Percentiles rank a stretch among this genome's conserved stretches.
Evolutionary conservation across 768 basidiomycete genomes (phyloP).

Genomic region (Flagelloscypha sp.): DNA sequence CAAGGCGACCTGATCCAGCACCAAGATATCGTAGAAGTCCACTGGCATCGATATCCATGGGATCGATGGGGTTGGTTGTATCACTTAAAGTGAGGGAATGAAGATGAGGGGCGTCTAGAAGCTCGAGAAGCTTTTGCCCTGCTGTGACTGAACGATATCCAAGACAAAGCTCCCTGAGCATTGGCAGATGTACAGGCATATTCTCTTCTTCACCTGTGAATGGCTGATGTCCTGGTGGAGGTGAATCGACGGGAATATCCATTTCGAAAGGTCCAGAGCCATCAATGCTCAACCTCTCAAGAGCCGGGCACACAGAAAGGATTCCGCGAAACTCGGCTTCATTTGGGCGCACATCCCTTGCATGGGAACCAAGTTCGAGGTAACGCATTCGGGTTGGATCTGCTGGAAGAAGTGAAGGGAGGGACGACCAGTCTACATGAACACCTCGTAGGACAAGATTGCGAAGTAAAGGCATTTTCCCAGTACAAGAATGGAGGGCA

Average conservation of each 20-base stretch:
- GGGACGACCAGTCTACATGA: conserved; percentile 44
- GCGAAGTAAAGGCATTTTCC: conserved; percentile 39
- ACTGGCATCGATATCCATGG: conserved; percentile 31
- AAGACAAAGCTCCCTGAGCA: conserved; percentile 30
- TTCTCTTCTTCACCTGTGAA: conserved; percentile 15
- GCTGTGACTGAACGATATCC: conserved; percentile 36
- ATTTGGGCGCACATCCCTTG: conserved; percentile 45
- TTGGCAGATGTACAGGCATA: conserved; percentile 26
- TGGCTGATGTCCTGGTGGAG: background rate
- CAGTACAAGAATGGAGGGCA: no score
- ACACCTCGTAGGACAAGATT: conserved; percentile 47
- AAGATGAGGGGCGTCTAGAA: conserved; percentile 33
- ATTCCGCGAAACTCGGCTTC: conserved; percentile 34
- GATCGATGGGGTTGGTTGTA: conserved; percentile 31
- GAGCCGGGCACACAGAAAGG: conserved; percentile 29
- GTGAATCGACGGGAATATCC: conserved; percentile 11
- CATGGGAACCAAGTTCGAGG: conserved; percentile 47
- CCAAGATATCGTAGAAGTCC: conserved; percentile 21
- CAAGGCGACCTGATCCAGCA: no score
- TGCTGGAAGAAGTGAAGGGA: conserved; percentile 24
- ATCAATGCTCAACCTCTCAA: conserved; percentile 36
- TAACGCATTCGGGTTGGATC: conserved; percentile 17
- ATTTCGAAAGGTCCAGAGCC: conserved; percentile 41
- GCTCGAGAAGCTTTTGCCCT: conserved; percentile 29
- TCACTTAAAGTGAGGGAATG: conserved; percentile 35